A percentile compares a stretch with the other conserved stretches of the same genome.
phyloP scores from a whole-genome alignment of 106 monocot species.

The Acorus calamus region DNA sequence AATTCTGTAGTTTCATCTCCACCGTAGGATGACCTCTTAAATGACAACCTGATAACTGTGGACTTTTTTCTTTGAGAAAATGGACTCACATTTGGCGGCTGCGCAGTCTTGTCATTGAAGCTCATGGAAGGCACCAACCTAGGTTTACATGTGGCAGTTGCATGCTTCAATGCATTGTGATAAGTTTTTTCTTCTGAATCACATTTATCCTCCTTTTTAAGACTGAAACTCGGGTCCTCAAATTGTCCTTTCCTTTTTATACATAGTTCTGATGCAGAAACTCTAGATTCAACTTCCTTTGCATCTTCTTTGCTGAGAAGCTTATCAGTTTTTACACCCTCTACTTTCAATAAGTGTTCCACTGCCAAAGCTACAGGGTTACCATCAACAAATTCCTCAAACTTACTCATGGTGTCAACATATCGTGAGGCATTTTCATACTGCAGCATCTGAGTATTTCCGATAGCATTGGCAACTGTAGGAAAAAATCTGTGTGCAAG shows the following conservation, averaged over 20 bases:
- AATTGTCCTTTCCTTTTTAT: slow-evolving; percentile 23
- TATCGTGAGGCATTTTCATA: slow-evolving; percentile 28
- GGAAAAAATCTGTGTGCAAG: slow-evolving; percentile 25
- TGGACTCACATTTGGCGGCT: slow-evolving; percentile 14
- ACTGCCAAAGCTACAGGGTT: slow-evolving; percentile 24
- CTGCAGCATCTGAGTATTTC: slow-evolving; percentile 22
- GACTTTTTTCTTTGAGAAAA: slow-evolving; percentile 40
- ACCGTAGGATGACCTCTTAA: slow-evolving; percentile 64
- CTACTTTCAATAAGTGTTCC: slow-evolving; percentile 21
- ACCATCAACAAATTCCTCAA: slow-evolving; percentile 28
- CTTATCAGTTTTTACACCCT: slow-evolving; percentile 17
- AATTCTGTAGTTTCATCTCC: slow-evolving; percentile 58
- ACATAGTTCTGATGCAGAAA: slow-evolving; percentile 4
- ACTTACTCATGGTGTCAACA: slow-evolving; percentile 25
- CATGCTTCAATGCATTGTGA: slow-evolving; percentile 27
- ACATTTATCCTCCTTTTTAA: slow-evolving; percentile 16
- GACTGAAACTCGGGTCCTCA: slow-evolving; percentile 28
- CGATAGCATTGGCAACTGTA: slow-evolving; percentile 12
- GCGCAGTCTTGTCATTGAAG: slow-evolving; percentile 70
- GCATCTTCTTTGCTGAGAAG: slow-evolving; percentile 20
- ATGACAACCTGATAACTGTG: slow-evolving; percentile 67
- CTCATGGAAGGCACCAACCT: slow-evolving; percentile 45
- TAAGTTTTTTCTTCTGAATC: slow-evolving; percentile 28
- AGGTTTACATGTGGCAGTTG: slow-evolving; percentile 28
- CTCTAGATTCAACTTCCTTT: slow-evolving; percentile 11